Evolutionary conservation across 2,329 filamentous ascomycete species (phyloP).

Genomic region (Trichoderma koningiopsis): DNA sequence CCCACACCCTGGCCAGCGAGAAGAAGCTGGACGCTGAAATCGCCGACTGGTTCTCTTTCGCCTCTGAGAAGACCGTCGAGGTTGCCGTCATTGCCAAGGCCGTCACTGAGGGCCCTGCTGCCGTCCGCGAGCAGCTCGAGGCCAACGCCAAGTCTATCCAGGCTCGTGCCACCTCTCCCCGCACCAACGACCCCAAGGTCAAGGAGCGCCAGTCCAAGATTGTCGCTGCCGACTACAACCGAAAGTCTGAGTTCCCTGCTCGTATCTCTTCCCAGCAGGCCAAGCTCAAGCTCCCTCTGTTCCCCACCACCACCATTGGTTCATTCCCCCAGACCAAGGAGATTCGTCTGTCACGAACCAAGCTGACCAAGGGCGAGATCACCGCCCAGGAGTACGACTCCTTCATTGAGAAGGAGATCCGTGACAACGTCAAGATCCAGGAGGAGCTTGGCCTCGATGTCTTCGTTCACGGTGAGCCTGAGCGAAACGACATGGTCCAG

Average conservation of each 20-base stretch:
- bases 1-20: conserved; percentile 96
- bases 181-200: conserved; percentile 96
- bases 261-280: conserved; percentile 89
- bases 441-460: conserved; percentile 97
- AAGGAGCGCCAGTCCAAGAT: conserved; percentile 95
- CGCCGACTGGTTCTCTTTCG: conserved; percentile 98
- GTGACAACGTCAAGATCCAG: conserved; percentile 93
- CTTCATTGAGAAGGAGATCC: conserved; percentile 99
- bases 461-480: conserved; percentile 96
- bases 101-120: conserved; percentile 85
- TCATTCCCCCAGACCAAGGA: conserved; percentile 99
- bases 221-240: conserved; percentile 82
- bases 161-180: conserved; percentile 85
- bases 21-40: conserved; percentile 96
- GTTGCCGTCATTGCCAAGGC: conserved; percentile 95
- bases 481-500: conserved; percentile 99
- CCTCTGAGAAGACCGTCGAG: conserved; percentile 89
- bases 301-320: conserved; percentile 99
- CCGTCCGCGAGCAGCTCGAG: conserved; percentile 86
- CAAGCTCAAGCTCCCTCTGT: conserved; percentile 89
- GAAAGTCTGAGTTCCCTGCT: conserved; percentile 82
- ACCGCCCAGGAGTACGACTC: conserved; percentile 89
- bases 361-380: conserved; percentile 99
- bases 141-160: conserved; percentile 95
- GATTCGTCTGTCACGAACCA: conserved; percentile 95